Evolutionary conservation across 305 asterid species (phyloP).

Genomic region (Fraxinus latifolia): DNA sequence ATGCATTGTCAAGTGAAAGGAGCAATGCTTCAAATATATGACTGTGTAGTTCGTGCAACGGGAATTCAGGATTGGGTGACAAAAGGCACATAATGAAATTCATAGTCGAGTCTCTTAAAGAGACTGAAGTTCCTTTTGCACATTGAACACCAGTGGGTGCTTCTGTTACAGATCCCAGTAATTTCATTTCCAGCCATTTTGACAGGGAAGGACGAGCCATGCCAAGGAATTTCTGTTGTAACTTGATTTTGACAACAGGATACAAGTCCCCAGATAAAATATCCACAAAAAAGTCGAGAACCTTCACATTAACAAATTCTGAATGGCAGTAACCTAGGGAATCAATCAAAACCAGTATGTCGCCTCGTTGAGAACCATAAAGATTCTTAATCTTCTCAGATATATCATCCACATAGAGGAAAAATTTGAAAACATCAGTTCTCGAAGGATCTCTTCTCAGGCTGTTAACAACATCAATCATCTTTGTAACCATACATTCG

Average conservation of each 20-base stretch:
- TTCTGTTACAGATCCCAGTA: constrained; percentile 62
- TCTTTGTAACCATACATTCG: constrained; percentile 60
- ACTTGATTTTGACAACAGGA: constrained; percentile 53
- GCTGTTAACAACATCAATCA: constrained; percentile 61
- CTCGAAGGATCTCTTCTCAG: constrained; percentile 59
- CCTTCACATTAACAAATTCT: constrained; percentile 68
- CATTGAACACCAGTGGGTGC: constrained; percentile 37
- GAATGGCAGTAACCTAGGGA: constrained; percentile 68
- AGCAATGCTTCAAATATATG: constrained; percentile 80
- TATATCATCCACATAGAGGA: constrained; percentile 55
- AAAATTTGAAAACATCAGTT: constrained; percentile 44
- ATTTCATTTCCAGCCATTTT: constrained; percentile 83
- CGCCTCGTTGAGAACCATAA: constrained; percentile 57
- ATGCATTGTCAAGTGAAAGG: constrained; percentile 79
- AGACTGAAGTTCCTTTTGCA: constrained; percentile 56
- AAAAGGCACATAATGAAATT: constrained; percentile 63
- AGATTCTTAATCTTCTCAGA: constrained; percentile 50
- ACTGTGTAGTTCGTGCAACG: constrained; percentile 52
- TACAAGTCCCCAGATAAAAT: constrained; percentile 58
- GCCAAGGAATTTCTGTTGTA: constrained; percentile 66
- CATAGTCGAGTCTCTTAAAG: constrained; percentile 76
- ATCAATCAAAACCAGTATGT: constrained; percentile 75
- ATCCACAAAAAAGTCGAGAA: constrained; percentile 76
- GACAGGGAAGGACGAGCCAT: constrained; percentile 63
- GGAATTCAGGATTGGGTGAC: constrained; percentile 44